Percentiles rank a stretch among this genome's conserved stretches.
Evolutionary conservation across 2,329 filamentous ascomycete genomes (phyloP).

Genomic region (Neofusicoccum sp.): DNA sequence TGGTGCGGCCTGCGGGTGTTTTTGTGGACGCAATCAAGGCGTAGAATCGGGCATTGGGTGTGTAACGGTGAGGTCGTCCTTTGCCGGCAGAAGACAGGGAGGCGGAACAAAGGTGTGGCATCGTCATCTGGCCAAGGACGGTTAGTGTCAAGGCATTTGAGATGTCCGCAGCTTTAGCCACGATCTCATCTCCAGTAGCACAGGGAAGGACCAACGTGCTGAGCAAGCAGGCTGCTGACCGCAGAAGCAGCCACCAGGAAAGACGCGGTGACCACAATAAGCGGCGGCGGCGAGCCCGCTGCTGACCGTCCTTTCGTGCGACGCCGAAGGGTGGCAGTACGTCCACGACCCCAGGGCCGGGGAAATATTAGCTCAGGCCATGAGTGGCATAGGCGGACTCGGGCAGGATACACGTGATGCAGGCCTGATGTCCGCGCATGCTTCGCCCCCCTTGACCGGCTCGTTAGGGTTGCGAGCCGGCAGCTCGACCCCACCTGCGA

Average conservation of each 20-base stretch:
- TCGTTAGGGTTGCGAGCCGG: background rate
- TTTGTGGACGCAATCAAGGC: background rate
- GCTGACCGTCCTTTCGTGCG: background rate
- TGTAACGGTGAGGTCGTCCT: background rate
- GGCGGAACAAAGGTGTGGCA: background rate
- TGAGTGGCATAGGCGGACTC: background rate
- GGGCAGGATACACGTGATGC: conserved; percentile 10
- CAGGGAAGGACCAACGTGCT: background rate
- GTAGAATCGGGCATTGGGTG: background rate
- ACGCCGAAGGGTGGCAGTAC: background rate
- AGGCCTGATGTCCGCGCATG: too few relatives aligned
- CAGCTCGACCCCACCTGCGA: conserved; percentile 12
- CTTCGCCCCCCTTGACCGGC: too few relatives aligned
- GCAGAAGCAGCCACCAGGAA: background rate
- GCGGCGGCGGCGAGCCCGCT: background rate
- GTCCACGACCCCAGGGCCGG: background rate
- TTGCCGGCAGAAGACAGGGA: background rate
- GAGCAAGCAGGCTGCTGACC: background rate
- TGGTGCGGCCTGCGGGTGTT: background rate
- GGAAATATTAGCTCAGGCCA: conserved; percentile 14
- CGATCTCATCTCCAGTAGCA: background rate
- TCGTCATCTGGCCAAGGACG: conserved; percentile 8
- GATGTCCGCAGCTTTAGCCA: background rate
- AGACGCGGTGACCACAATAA: background rate
- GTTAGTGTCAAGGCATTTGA: conserved; percentile 6